Conservation (phyloP, 257 asterid genomes). For the Avicennia marina region DNA sequence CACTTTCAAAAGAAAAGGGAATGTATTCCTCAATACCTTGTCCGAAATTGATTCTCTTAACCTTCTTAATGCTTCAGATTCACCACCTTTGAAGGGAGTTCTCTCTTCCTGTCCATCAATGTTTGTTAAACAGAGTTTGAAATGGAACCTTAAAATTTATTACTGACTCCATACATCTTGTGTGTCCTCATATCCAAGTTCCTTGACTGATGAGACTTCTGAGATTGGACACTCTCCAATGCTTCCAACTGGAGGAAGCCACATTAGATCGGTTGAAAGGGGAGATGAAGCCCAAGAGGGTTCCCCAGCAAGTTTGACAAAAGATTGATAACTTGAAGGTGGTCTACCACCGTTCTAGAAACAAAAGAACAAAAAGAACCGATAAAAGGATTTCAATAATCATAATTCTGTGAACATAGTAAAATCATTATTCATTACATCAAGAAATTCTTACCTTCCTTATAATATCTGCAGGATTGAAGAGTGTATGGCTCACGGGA, state of each 20-base stretch:
- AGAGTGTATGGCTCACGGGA: constrained; percentile 91
- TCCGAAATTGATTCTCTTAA: constrained; percentile 60
- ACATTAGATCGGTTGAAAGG: constrained; percentile 31
- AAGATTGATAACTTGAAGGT: constrained; percentile 82
- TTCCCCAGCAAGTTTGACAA: constrained; percentile 79
- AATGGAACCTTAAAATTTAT: not conserved
- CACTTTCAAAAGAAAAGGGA: not conserved
- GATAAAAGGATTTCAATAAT: not conserved
- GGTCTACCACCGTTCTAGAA: constrained; percentile 87
- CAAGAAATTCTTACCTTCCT: constrained; percentile 44
- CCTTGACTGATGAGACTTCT: constrained; percentile 68
- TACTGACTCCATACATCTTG: constrained; percentile 41
- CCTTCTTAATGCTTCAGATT: constrained; percentile 86
- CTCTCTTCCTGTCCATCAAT: constrained; percentile 46
- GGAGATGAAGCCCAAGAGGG: constrained; percentile 79
- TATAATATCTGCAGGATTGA: constrained; percentile 78
- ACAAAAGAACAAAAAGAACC: constrained; percentile 7
- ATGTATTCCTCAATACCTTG: constrained; percentile 40
- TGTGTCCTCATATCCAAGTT: constrained; percentile 71
- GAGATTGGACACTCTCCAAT: constrained; percentile 38
- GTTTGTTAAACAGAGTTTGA: constrained; percentile 13
- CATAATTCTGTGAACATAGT: not conserved
- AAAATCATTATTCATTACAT: not conserved
- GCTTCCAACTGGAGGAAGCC: constrained; percentile 72
- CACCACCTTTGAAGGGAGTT: constrained; percentile 91